These are phyloP conservation scores for Candida sonorensis DNA, from an alignment of 805 yeast species.

Conservation along the genomic window DNA sequence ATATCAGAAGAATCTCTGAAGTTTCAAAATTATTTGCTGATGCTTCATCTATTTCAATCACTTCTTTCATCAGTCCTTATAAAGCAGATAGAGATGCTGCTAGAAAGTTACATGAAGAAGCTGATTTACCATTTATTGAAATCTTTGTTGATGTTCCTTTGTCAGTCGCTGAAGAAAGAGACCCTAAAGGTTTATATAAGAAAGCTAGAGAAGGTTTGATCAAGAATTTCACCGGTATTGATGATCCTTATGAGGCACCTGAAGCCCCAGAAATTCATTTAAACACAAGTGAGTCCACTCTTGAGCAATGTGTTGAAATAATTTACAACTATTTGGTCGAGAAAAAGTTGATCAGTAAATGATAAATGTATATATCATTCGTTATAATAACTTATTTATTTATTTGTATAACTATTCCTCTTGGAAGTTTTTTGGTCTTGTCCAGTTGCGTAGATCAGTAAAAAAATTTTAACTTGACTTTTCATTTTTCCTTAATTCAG, in stretches of 20 bases:
- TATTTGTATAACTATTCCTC: too few species aligned
- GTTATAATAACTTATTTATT: too few species aligned
- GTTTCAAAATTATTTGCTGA: constrained; percentile 93
- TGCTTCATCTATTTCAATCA: constrained; percentile 78
- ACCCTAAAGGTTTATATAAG: constrained; percentile 94
- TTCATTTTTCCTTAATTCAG: too few species aligned
- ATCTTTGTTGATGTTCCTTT: constrained; percentile 91
- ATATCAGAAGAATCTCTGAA: constrained; percentile 91
- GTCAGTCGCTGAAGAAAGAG: constrained; percentile 92
- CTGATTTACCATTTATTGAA: constrained; percentile 78
- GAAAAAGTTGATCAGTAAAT: constrained; percentile 27
- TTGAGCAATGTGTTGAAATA: constrained; percentile 75
- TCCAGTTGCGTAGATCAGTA: too few species aligned
- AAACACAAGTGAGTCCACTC: constrained; percentile 59
- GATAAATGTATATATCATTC: too few species aligned
- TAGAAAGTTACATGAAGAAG: constrained; percentile 72
- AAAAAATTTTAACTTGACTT: too few species aligned
- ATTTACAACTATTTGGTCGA: constrained; percentile 62
- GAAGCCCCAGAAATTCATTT: constrained; percentile 76
- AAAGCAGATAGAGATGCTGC: constrained; percentile 78
- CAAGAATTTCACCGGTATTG: constrained; percentile 91
- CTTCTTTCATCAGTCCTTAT: constrained; percentile 93
- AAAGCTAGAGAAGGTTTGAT: constrained; percentile 94
- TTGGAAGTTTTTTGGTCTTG: too few species aligned
- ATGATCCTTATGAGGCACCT: constrained; percentile 96